Percentiles rank a stretch among this genome's conserved stretches.
These are phyloP conservation scores for Trametes sp. DNA, from an alignment of 1,284 basidiomycete genomes.

Conservation along the genomic window DNA sequence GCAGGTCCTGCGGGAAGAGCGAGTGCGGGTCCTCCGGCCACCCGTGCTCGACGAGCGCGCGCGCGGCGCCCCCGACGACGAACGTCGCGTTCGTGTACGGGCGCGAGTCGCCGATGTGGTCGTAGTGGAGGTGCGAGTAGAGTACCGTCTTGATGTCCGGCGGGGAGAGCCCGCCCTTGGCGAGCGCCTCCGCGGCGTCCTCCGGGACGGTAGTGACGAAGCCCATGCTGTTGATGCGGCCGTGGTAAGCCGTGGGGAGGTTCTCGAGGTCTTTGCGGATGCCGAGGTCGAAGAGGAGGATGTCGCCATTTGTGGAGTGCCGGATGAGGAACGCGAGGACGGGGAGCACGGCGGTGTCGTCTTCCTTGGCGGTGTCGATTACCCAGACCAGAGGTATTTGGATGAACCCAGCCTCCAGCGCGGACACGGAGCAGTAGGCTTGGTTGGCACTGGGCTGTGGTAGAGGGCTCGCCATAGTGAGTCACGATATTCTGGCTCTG, in stretches of 20 bases:
- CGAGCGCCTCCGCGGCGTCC: conserved; percentile 55
- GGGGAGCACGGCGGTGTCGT: conserved; percentile 40
- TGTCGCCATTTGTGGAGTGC: conserved; percentile 47
- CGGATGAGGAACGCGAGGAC: conserved; percentile 57
- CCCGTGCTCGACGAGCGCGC: conserved; percentile 44
- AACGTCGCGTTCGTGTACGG: conserved; percentile 56
- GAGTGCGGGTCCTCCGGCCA: conserved; percentile 51
- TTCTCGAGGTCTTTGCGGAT: conserved; percentile 53
- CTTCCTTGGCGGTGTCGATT: conserved; percentile 43
- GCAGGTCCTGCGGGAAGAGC: conserved; percentile 44
- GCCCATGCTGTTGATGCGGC: conserved; percentile 12
- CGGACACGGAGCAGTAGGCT: conserved; percentile 47
- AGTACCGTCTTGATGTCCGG: conserved; percentile 52
- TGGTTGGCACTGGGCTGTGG: conserved; percentile 8
- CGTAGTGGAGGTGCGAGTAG: conserved; percentile 57
- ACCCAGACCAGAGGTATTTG: conserved; percentile 45
- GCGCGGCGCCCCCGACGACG: conserved; percentile 50
- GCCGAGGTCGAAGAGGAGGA: conserved; percentile 61
- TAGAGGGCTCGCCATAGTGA: not conserved
- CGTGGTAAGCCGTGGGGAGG: conserved; percentile 41
- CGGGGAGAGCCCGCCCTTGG: conserved; percentile 54
- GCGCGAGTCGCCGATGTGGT: conserved; percentile 51
- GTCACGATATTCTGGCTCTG: too few species aligned
- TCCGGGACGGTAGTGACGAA: conserved; percentile 44
- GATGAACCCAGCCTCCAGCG: conserved; percentile 55